Evolutionary conservation across 805 yeast species (phyloP).

Genomic region (Metschnikowia vanudenii): DNA sequence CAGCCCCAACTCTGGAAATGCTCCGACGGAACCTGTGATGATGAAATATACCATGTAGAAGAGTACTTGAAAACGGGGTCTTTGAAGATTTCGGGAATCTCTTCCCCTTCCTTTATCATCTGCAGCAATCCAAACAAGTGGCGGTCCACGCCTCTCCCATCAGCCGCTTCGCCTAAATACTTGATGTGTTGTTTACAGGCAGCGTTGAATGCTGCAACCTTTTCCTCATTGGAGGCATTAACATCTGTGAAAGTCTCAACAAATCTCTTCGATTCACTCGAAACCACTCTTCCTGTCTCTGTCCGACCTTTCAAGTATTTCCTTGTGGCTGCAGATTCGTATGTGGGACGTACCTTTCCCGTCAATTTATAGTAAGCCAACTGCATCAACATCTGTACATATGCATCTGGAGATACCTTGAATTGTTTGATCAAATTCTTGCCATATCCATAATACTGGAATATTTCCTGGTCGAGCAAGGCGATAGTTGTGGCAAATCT

Average conservation of each 20-base stretch:
- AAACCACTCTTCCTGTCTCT: conserved; percentile 86
- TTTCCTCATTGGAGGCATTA: conserved; percentile 48
- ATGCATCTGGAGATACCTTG: conserved; percentile 91
- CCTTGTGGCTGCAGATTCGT: conserved; percentile 95
- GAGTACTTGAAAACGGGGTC: conserved; percentile 80
- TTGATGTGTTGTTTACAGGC: conserved; percentile 74
- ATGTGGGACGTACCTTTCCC: conserved; percentile 83
- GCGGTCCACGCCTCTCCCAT: conserved; percentile 89
- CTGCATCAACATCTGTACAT: conserved; percentile 86
- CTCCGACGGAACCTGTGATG: conserved; percentile 82
- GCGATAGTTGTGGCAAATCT: conserved; percentile 58
- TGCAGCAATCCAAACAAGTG: conserved; percentile 87
- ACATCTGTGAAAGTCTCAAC: conserved; percentile 72
- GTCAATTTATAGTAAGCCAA: conserved; percentile 82
- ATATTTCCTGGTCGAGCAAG: conserved; percentile 71
- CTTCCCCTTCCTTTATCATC: conserved; percentile 57
- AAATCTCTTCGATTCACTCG: conserved; percentile 65
- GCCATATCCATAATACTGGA: conserved; percentile 83
- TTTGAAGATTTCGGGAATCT: conserved; percentile 62
- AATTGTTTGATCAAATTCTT: conserved; percentile 80
- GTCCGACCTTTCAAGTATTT: conserved; percentile 88
- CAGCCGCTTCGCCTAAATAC: conserved; percentile 74
- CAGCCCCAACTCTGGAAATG: conserved; percentile 91
- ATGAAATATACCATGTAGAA: conserved; percentile 79
- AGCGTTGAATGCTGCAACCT: conserved; percentile 62